A percentile compares a stretch with the other conserved stretches of the same genome.
phyloP scores from a whole-genome alignment of 139 green algal species.

The Pseudopediastrum boryanum region DNA sequence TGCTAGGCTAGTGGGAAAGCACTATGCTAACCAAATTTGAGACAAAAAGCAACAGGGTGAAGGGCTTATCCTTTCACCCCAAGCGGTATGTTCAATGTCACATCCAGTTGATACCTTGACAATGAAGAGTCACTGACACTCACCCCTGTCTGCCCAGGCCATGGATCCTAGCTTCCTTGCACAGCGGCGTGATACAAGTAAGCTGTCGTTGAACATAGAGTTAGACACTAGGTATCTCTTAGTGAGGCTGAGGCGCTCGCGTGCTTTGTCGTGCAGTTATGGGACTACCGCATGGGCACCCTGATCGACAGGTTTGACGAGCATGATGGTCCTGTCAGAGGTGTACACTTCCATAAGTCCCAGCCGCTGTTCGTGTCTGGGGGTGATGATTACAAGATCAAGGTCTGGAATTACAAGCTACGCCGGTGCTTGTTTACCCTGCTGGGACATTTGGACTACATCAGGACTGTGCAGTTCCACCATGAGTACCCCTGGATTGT shows the following conservation, averaged over 20 bases:
- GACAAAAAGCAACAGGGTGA: conserved; percentile 98
- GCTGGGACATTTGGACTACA: conserved; percentile 99
- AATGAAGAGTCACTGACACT: too few species aligned
- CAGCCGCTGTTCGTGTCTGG: conserved; percentile 99
- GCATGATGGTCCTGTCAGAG: conserved; percentile 97
- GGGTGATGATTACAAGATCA: conserved; percentile 95
- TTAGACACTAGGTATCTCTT: too few species aligned
- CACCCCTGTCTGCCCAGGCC: conserved; percentile 64
- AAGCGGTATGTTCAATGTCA: conserved; percentile 88
- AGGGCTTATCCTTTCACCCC: conserved; percentile 97
- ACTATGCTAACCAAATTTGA: conserved; percentile 91
- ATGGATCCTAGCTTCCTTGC: conserved; percentile 98
- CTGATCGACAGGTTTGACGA: conserved; percentile 99
- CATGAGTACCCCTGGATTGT: conserved; percentile 98
- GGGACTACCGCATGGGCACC: conserved; percentile 99
- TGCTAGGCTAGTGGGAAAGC: not conserved
- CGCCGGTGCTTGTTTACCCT: conserved; percentile 98
- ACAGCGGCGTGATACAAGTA: conserved; percentile 98
- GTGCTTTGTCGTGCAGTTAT: conserved; percentile 88
- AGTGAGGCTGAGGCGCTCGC: too few species aligned
- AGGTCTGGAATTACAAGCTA: conserved; percentile 99
- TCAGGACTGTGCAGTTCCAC: conserved; percentile 97
- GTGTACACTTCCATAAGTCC: conserved; percentile 95
- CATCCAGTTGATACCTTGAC: too few species aligned
- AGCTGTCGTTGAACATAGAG: too few species aligned